A percentile compares a stretch with the other conserved stretches of the same genome.
Conservation (phyloP, 2,329 filamentous ascomycete genomes). For the Nannizziopsis arthrosporioides region DNA sequence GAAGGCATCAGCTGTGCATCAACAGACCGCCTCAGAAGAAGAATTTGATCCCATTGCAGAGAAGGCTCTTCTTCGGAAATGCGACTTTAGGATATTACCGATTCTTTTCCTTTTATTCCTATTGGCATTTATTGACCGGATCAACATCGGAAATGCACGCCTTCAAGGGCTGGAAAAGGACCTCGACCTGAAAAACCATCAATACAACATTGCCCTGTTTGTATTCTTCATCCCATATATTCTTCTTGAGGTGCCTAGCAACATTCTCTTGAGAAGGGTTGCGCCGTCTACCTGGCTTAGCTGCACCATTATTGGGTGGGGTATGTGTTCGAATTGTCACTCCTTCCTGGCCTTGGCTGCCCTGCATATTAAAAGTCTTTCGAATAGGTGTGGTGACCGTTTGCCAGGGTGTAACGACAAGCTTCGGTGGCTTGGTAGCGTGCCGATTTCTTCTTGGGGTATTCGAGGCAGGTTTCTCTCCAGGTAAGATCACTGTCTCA, state of each 20-base stretch:
- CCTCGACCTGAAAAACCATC: constrained; percentile 33
- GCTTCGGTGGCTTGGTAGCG: constrained; percentile 30
- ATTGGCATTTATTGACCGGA: constrained; percentile 37
- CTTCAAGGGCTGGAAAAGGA: constrained; percentile 35
- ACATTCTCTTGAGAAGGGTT: constrained; percentile 36
- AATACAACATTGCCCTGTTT: constrained; percentile 35
- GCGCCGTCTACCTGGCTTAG: constrained; percentile 34
- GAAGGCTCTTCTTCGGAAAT: constrained; percentile 38
- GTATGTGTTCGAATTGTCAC: constrained; percentile 2
- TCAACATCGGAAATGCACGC: constrained; percentile 40
- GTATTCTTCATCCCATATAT: constrained; percentile 40
- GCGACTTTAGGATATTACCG: constrained; percentile 39
- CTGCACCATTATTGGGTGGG: constrained; percentile 33
- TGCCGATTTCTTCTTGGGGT: constrained; percentile 29
- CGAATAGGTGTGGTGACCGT: constrained; percentile 31
- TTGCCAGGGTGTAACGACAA: constrained; percentile 33
- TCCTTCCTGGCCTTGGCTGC: background rate
- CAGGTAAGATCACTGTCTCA: constrained; percentile 18
- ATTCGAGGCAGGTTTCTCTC: constrained; percentile 31
- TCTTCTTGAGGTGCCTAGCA: constrained; percentile 37
- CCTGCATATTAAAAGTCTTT: background rate
- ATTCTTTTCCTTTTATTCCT: constrained; percentile 38
- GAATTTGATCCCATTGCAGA: constrained; percentile 19
- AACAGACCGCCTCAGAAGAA: constrained; percentile 14
- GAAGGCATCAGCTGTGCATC: constrained; percentile 12